phyloP scores from a whole-genome alignment of 2,329 filamentous ascomycete species.

The Fusarium sp. region DNA sequence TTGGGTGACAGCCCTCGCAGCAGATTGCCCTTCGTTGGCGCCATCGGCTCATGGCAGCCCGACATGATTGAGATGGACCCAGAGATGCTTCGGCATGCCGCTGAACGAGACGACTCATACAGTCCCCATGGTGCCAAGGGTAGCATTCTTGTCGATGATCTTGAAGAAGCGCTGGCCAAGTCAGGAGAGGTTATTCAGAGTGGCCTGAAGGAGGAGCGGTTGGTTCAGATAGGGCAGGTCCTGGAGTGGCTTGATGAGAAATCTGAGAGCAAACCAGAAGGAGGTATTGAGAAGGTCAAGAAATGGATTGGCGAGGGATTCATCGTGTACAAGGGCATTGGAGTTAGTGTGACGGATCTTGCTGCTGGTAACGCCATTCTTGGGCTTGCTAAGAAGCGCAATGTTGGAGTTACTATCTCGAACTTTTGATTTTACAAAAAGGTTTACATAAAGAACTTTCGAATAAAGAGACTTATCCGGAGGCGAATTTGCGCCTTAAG shows the following conservation, averaged over 20 bases:
- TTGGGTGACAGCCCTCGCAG: slow-evolving; percentile 1
- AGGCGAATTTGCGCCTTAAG: no score
- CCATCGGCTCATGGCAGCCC: slow-evolving; percentile 69
- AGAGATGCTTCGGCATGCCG: slow-evolving; percentile 63
- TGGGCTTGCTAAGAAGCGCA: slow-evolving; percentile 43
- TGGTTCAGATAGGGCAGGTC: slow-evolving; percentile 73
- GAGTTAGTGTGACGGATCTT: slow-evolving; percentile 54
- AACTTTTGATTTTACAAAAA: slow-evolving; percentile 2
- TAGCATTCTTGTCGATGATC: slow-evolving; percentile 65
- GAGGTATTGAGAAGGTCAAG: slow-evolving; percentile 5
- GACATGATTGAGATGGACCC: slow-evolving; percentile 79
- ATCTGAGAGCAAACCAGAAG: neutral
- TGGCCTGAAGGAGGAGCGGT: slow-evolving; percentile 67
- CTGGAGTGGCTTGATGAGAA: slow-evolving; percentile 17
- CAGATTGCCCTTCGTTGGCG: slow-evolving; percentile 58
- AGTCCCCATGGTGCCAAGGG: neutral
- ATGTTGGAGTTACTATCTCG: slow-evolving; percentile 20
- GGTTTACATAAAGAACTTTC: neutral
- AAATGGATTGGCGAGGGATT: slow-evolving; percentile 43
- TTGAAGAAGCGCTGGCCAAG: slow-evolving; percentile 73
- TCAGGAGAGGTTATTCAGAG: slow-evolving; percentile 78
- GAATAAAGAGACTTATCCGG: no score
- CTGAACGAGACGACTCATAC: slow-evolving; percentile 11
- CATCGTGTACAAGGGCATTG: slow-evolving; percentile 48
- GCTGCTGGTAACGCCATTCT: slow-evolving; percentile 51